Conservation (phyloP, 2,329 filamentous ascomycete genomes). For the Pezicula radicicola region DNA sequence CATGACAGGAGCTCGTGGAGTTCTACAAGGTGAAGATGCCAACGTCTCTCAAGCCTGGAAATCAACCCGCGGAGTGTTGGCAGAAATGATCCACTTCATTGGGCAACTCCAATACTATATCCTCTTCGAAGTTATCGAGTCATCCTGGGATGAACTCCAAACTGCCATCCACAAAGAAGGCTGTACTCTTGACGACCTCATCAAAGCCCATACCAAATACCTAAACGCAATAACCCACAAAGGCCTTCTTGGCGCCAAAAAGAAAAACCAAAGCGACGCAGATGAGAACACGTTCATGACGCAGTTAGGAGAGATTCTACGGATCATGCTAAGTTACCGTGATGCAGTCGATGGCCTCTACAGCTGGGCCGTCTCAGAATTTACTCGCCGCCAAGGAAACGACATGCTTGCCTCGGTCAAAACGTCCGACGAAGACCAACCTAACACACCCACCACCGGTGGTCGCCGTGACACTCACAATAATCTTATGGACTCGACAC, state of each 20-base stretch:
- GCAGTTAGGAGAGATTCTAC: slow-evolving; percentile 88
- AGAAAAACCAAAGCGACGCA: slow-evolving; percentile 38
- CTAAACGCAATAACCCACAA: slow-evolving; percentile 95
- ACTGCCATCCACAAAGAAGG: slow-evolving; percentile 77
- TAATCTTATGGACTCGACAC: slow-evolving; percentile 23
- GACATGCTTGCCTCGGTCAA: slow-evolving; percentile 65
- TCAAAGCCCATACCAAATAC: slow-evolving; percentile 86
- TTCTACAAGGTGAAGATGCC: slow-evolving; percentile 72
- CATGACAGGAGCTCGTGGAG: slow-evolving; percentile 93
- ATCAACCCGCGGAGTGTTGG: slow-evolving; percentile 78
- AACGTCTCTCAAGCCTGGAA: slow-evolving; percentile 83
- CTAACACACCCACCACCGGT: slow-evolving; percentile 25
- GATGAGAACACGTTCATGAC: slow-evolving; percentile 76
- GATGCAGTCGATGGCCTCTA: slow-evolving; percentile 93
- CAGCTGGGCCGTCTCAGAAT: slow-evolving; percentile 91
- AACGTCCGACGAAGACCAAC: slow-evolving; percentile 26
- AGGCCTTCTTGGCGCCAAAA: slow-evolving; percentile 77
- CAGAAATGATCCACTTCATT: slow-evolving; percentile 98
- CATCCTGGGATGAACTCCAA: slow-evolving; percentile 89
- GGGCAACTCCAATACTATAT: slow-evolving; percentile 98
- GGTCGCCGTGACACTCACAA: slow-evolving; percentile 23
- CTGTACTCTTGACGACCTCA: slow-evolving; percentile 91
- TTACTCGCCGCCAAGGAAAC: slow-evolving; percentile 81
- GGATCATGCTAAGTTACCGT: slow-evolving; percentile 90
- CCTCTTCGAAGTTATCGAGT: slow-evolving; percentile 96